Evolutionary conservation across 257 asterid genomes (phyloP), one percentile per base, ranked within the genome.

Genomic region (Solanum bukasovii): DNA sequence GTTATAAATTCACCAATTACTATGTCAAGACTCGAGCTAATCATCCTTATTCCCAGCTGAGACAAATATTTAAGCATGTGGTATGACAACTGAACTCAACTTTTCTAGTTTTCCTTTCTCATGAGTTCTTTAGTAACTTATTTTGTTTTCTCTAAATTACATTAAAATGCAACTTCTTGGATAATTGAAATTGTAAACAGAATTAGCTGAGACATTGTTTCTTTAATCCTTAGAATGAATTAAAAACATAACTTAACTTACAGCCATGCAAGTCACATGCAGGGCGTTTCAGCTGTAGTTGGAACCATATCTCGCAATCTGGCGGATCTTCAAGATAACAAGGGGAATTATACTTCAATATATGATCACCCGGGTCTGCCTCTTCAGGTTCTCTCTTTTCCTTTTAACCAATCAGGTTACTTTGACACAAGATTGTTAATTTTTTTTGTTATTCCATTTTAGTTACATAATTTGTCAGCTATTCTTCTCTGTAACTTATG

Each of bases 301-400:
- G 99, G 99, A 91, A 98, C 99, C 89, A 93, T 97, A 91, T 95
- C 99, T 35, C 98, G 99, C 84, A 97, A 97, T 91, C 98, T 97
- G 89, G 96, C 93, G 2, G 98, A 97, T 91, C 98, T 97, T 87
- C 98, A 97, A 92, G 98, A 94, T 70, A 94, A 94, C 87, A 98
- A 94, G 88, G 98, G 97, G 73, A 95, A 98, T 92, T 97, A 94
- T 92, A 90, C 96, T 85, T 97, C 99, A 2, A 97, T 97, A 74
- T 97, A 97, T 88, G 99, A 97, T 84, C 92, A 95, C 90, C 98
- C 98, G 21, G 91, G 95, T 67, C 96, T 93, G 78, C 94, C 97
- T 13, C 90, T 95, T 73, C 94, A 95, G 98, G 99, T 89, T 79
- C 87, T 83, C 42, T 75, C 46, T 5, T 42, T 29, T 83, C 63